Evolutionary conservation across 2,329 filamentous ascomycete genomes (phyloP).

Genomic region (Trichophaea hybrida): DNA sequence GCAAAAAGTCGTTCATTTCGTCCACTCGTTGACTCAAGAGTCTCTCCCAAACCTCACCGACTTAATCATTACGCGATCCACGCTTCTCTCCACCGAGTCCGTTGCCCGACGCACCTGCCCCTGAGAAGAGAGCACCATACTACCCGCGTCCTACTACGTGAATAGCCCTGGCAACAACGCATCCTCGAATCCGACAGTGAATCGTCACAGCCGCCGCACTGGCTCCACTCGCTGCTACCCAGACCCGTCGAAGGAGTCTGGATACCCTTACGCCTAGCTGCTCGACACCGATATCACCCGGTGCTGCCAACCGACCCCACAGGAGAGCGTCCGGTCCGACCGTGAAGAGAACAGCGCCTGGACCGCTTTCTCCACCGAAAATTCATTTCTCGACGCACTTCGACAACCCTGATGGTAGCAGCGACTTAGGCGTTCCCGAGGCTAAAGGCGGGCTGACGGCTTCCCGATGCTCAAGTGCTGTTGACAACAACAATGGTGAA

Average conservation of each 20-base stretch:
- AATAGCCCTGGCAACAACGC: no score
- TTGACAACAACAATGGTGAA: not conserved
- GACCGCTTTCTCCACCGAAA: not conserved
- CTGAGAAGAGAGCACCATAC: no score
- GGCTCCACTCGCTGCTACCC: not conserved
- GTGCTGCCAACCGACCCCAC: not conserved
- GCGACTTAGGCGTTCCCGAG: no score
- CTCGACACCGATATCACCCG: not conserved
- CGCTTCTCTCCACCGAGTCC: no score
- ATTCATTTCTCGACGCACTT: conserved; percentile 1
- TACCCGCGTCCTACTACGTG: no score
- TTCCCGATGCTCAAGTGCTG: not conserved
- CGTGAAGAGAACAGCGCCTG: not conserved
- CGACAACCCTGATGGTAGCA: not conserved
- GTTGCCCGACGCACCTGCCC: no score
- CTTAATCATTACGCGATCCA: no score
- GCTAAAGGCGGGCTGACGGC: not conserved
- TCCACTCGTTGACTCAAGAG: no score
- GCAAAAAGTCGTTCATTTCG: no score
- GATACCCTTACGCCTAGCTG: not conserved
- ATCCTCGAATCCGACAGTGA: no score
- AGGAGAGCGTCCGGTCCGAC: not conserved
- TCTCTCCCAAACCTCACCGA: no score
- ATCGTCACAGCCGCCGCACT: not conserved
- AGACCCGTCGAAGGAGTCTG: conserved; percentile 2